Base-by-base conservation (phyloP, 768 basidiomycete genomes). In the Amanita exitialis region DNA sequence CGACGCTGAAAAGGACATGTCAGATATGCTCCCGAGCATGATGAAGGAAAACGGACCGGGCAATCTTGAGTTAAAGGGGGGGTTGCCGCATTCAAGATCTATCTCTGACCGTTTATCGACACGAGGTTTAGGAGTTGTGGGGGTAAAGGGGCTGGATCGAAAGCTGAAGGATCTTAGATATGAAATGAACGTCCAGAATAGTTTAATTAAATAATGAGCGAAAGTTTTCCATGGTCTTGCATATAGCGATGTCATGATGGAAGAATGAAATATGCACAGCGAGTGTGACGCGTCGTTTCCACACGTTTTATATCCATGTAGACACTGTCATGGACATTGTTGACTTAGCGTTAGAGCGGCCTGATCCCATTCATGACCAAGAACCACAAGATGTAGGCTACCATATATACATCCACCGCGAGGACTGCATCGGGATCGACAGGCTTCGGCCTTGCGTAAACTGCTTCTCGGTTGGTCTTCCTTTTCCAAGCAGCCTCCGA, bases 401-500 rank as follows among this genome's bases (percentile, higher is more conserved):
- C 13, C 5, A 8, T 34, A 20, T 21, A 21, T 43, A 15, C 18
- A 6, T 12, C 18, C 3, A 45, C 3, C 28, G 3, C 5, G 44
- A 44, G 25, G 18, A 45, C n/a, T 32, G 35, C 46, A 25, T n/a
- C n/a, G 15, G 21, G 34, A 21, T 47, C 25, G 25, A 27, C 25
- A 23, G 34, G 34, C 46, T 47, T 36, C 15, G 32, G 21, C 46
- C 3, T 25, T n/a, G 25, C 8, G 37, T 35, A 1, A 35, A 21
- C 9, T 23, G 18, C 36, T 47, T 47, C 46, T 21, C 7, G 6
- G 55, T 23, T 68, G 60, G 15, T 70, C 71, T 57, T 76, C 75
- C 42, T 64, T 66, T 54, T 61, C 59, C 43, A 75, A 56, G 57
- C 72, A 74, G 15, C 65, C 67, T 44, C 66, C 61, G 20, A 72